Base-by-base conservation (phyloP, 163 green algal genomes). In the Scenedesmus sp. region DNA sequence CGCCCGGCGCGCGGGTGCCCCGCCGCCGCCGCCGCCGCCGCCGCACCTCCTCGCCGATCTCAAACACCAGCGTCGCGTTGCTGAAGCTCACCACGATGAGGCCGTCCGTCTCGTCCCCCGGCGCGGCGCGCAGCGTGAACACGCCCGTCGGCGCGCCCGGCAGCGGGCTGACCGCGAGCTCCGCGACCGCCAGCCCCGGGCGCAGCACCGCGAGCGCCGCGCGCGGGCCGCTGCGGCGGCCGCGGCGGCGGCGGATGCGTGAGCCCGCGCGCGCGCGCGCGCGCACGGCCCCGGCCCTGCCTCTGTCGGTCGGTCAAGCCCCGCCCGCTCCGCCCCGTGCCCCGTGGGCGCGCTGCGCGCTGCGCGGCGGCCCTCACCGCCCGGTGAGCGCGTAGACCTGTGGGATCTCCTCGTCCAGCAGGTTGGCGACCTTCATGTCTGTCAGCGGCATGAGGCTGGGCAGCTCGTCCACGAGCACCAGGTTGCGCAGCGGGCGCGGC, bases 1-100 rank as follows among this genome's bases (percentile, higher is more conserved):
- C n/a, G n/a, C n/a, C n/a, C n/a, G n/a, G n/a, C n/a, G n/a, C n/a
- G n/a, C n/a, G n/a, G n/a, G n/a, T n/a, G n/a, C n/a, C n/a, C n/a
- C n/a, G n/a, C n/a, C n/a, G n/a, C n/a, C n/a, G n/a, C n/a, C n/a
- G n/a, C n/a, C n/a, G n/a, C n/a, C n/a, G n/a, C n/a, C n/a, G n/a
- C n/a, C n/a, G n/a, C n/a, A n/a, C n/a, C 77, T 93, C 83, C 82
- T 88, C 88, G 57, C 89, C 89, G 65, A 95, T 95, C 50, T 84
- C 86, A 77, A 95, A 91, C 62, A 94, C 86, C 81, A 98, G 90
- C 3, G 95, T 98, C 22, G 93, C 95, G 62, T 98, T 98, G 54
- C 87, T 84, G 87, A 99, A 99, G 20, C 91, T 97, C 56, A 99
- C 96, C 20, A 99, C 88, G 70, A 99, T 98, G 92, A 95, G 98